Percentiles rank a stretch among this genome's conserved stretches.
Conservation (phyloP, 306 rosid genomes). For the Sechiopsis laciniata region DNA sequence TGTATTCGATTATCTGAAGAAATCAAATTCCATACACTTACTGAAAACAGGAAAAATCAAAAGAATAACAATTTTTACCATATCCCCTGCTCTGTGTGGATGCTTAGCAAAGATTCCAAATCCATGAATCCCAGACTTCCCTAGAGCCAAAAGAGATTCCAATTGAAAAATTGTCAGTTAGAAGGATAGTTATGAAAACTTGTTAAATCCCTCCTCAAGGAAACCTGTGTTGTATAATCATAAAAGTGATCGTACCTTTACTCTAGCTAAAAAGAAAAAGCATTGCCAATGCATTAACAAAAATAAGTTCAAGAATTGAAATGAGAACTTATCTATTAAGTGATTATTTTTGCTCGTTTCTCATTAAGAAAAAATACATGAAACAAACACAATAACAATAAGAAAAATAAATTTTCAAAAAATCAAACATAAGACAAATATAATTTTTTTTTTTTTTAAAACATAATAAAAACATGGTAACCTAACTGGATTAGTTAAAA, state of each 20-base stretch:
- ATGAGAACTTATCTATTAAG: neutral
- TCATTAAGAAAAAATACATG: neutral
- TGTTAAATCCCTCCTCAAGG: conserved; percentile 3
- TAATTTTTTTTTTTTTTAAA: too few relatives aligned
- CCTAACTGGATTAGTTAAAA: neutral
- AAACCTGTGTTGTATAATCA: neutral
- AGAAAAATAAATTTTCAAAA: neutral
- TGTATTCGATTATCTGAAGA: conserved; percentile 82
- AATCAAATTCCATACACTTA: conserved; percentile 17
- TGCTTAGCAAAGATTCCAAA: conserved; percentile 96
- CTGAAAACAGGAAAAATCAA: neutral
- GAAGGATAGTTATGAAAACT: neutral
- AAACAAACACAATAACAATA: neutral
- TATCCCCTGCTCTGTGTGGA: conserved; percentile 97
- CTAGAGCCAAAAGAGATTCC: conserved; percentile 32
- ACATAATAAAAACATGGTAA: neutral
- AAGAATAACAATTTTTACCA: conserved; percentile 46
- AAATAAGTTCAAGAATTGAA: neutral
- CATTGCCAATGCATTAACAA: neutral
- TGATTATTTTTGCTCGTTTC: neutral
- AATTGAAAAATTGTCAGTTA: neutral
- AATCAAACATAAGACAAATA: too few relatives aligned
- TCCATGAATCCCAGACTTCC: conserved; percentile 98
- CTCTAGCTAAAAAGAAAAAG: neutral
- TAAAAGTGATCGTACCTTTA: neutral